Base-by-base conservation (phyloP, 768 basidiomycete species). In the Xerocomellus chrysenteron region DNA sequence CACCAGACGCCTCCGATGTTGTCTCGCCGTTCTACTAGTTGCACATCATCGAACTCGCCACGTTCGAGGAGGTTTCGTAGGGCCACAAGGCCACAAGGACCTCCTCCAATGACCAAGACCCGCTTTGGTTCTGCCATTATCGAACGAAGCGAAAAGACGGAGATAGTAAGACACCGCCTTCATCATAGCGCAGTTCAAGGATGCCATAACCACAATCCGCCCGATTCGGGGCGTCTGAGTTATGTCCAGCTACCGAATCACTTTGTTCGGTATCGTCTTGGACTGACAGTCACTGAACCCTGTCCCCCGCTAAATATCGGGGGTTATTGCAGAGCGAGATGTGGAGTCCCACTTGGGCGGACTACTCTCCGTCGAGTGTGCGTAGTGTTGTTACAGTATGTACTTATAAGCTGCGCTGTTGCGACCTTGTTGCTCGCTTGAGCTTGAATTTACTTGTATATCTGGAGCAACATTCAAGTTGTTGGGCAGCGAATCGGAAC, bases 1-100 rank as follows among this genome's bases (percentile, higher is more conserved):
- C 36, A 81, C 82, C 82, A 82, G 3, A 80, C 75, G 32, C 81
- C 80, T 3, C 82, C 80, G n/a, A 82, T 69, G 50, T 81, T 75
- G 41, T 72, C 65, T 26, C 66, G 66, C 37, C 81, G 67, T 65
- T 82, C 82, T 5, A 76, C 78, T 0, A 80, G 66, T 43, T 76
- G 75, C 0, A 82, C 80, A 19, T 70, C 68, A 1, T 74, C 75
- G 28, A 80, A 80, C 0, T 70, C 37, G 11, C 76, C 79, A 2
- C 72, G 68, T 43, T 75, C 69, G n/a, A 72, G 47, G 26, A 81
- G 65, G 56, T 83, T 82, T n/a, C 80, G 76, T 19, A 81, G 73
- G 16, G 78, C 66, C 5, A 81, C 78, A 4, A 82, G 73, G 5
- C 81, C 80, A 55, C 75, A 68, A 13, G 79, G 75, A 2, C 81